phyloP scores from a whole-genome alignment of 2,329 filamentous ascomycete species.

The Cladosporium sp. region DNA sequence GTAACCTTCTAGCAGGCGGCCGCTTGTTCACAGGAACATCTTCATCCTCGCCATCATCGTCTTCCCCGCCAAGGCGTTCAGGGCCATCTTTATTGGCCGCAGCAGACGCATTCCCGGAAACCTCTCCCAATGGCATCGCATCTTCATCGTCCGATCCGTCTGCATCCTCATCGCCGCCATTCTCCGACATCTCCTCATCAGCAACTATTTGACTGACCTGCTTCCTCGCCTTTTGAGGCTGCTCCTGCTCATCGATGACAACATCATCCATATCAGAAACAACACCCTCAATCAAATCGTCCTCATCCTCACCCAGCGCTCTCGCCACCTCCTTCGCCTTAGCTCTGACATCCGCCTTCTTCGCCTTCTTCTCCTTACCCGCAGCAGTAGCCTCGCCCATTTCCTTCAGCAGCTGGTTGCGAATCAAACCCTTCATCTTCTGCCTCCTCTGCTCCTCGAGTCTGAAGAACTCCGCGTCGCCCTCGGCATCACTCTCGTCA shows the following conservation, averaged over 20 bases:
- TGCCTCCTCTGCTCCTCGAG: conserved; percentile 65
- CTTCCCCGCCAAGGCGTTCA: conserved; percentile 1
- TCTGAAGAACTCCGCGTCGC: conserved; percentile 70
- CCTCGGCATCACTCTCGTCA: conserved; percentile 80
- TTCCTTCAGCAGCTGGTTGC: conserved; percentile 43
- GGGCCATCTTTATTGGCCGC: conserved; percentile 15
- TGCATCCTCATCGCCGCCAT: conserved; percentile 14
- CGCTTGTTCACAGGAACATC: conserved; percentile 32
- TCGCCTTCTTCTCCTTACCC: conserved; percentile 23
- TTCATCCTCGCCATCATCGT: conserved; percentile 38
- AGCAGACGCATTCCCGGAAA: conserved; percentile 20
- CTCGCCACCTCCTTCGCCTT: conserved; percentile 17
- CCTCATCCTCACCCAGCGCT: conserved; percentile 16
- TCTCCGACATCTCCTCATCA: neutral
- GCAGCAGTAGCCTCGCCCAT: conserved; percentile 30
- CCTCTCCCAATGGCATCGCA: neutral
- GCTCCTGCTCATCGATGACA: neutral
- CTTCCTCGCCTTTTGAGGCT: neutral
- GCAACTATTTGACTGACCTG: neutral
- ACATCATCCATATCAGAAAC: conserved; percentile 15
- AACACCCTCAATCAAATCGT: conserved; percentile 16
- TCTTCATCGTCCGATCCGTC: conserved; percentile 11
- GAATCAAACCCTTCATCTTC: conserved; percentile 48
- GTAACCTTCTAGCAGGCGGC: conserved; percentile 30
- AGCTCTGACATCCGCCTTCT: conserved; percentile 16